Evolutionary conservation across 345 rosid species (phyloP).

Genomic region (Lenwebbia sp.): DNA sequence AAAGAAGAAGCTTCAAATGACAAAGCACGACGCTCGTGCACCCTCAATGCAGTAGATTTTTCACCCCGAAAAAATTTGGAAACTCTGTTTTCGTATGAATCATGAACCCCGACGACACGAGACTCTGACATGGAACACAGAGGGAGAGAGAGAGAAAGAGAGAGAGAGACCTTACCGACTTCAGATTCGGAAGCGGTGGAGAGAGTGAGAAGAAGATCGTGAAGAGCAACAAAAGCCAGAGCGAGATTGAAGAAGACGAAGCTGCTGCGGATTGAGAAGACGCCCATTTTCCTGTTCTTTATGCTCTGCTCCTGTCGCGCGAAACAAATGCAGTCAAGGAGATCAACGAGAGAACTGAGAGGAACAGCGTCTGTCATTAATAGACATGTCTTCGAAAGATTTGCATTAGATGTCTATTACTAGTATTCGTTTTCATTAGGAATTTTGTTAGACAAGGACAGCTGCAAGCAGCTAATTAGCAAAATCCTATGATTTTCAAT

Average conservation of each 20-base stretch:
- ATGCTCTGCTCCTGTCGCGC: background rate
- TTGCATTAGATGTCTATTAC: background rate
- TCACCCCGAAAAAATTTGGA: background rate
- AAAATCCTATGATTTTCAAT: too few relatives aligned
- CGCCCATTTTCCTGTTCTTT: background rate
- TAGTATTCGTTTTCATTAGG: background rate
- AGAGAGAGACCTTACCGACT: constrained; percentile 15
- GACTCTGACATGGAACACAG: background rate
- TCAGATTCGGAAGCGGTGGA: constrained; percentile 11
- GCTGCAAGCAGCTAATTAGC: too few relatives aligned
- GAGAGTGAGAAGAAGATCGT: background rate
- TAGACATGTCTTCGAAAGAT: background rate
- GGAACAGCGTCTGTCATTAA: background rate
- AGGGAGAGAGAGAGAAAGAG: background rate
- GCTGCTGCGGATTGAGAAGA: background rate
- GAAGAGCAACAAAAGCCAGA: background rate
- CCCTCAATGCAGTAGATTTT: background rate
- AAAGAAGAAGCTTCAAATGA: background rate
- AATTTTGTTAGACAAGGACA: background rate
- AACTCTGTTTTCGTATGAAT: background rate
- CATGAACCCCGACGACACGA: background rate
- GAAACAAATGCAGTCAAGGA: background rate
- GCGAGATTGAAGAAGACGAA: background rate
- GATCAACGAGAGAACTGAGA: background rate
- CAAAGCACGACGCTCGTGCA: background rate